phyloP scores from a whole-genome alignment of 371 early-diverging fungal species.

The Batkoa obscura region DNA sequence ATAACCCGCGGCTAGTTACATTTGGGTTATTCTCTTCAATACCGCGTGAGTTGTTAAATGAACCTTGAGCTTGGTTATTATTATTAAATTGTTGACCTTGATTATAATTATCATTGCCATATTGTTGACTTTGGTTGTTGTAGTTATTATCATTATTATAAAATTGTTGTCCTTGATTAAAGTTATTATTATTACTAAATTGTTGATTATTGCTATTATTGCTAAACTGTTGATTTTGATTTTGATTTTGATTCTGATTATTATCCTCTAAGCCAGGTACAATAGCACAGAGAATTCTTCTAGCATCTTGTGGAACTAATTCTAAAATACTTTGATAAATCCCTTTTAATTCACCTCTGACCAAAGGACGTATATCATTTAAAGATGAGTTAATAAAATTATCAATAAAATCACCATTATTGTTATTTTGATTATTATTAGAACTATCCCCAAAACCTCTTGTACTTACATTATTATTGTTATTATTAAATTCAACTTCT shows the following conservation, averaged over 20 bases:
- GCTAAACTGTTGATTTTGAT: neutral
- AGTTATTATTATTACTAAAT: neutral
- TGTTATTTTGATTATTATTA: neutral
- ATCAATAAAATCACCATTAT: slow-evolving; percentile 3
- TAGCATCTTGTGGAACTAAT: slow-evolving; percentile 3
- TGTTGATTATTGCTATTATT: neutral
- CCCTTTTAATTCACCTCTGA: neutral
- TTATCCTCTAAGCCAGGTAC: neutral
- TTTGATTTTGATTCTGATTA: neutral
- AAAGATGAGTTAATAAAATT: slow-evolving; percentile 2
- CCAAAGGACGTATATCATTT: neutral
- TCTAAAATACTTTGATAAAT: neutral
- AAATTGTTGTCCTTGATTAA: neutral
- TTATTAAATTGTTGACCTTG: neutral
- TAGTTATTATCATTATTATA: neutral
- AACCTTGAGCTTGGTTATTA: neutral
- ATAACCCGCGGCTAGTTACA: neutral
- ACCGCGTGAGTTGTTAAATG: neutral
- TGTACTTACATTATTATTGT: neutral
- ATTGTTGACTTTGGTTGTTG: neutral
- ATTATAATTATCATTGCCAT: neutral
- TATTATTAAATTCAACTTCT: neutral
- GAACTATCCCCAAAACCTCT: neutral
- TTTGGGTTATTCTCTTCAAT: neutral
- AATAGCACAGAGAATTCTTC: slow-evolving; percentile 2